Evolutionary conservation across 2,329 filamentous ascomycete species (phyloP).

Genomic region (Talaromyces marneffei): DNA sequence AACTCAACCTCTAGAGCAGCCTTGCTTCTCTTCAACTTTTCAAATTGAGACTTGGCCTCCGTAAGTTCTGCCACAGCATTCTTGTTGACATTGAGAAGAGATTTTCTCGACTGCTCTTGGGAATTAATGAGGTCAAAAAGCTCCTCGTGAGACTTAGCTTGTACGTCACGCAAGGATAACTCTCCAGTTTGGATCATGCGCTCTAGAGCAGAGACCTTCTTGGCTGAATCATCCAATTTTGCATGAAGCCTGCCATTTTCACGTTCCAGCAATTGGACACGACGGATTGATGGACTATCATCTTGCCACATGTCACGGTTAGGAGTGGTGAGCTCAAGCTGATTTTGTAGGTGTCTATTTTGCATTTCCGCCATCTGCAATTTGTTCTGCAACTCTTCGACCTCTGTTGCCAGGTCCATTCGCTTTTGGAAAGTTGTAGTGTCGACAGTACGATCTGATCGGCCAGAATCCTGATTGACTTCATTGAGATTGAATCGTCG

Average conservation of each 20-base stretch:
- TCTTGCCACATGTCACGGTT: conserved; percentile 59
- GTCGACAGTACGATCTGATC: conserved; percentile 80
- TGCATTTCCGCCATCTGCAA: conserved; percentile 93
- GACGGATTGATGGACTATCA: conserved; percentile 70
- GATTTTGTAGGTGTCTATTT: conserved; percentile 83
- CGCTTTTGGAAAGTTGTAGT: conserved; percentile 77
- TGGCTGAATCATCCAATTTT: conserved; percentile 87
- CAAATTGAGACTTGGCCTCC: conserved; percentile 79
- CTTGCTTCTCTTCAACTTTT: conserved; percentile 77
- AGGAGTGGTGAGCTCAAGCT: conserved; percentile 66
- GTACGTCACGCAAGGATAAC: conserved; percentile 81
- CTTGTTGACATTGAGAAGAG: conserved; percentile 77
- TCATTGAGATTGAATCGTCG: conserved; percentile 64
- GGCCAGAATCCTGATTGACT: conserved; percentile 63
- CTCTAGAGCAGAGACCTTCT: conserved; percentile 86
- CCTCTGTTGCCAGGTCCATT: conserved; percentile 83
- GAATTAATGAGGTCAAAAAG: conserved; percentile 87
- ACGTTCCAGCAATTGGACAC: conserved; percentile 85
- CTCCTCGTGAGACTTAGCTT: conserved; percentile 90
- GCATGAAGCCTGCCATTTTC: conserved; percentile 89
- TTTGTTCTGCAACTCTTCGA: conserved; percentile 90
- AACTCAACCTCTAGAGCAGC: conserved; percentile 77
- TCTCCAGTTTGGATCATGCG: conserved; percentile 81
- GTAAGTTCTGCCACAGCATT: conserved; percentile 77
- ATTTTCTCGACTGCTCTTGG: conserved; percentile 81